Evolutionary conservation across 2,329 filamentous ascomycete genomes (phyloP).

Genomic region (Thelonectria olida): DNA sequence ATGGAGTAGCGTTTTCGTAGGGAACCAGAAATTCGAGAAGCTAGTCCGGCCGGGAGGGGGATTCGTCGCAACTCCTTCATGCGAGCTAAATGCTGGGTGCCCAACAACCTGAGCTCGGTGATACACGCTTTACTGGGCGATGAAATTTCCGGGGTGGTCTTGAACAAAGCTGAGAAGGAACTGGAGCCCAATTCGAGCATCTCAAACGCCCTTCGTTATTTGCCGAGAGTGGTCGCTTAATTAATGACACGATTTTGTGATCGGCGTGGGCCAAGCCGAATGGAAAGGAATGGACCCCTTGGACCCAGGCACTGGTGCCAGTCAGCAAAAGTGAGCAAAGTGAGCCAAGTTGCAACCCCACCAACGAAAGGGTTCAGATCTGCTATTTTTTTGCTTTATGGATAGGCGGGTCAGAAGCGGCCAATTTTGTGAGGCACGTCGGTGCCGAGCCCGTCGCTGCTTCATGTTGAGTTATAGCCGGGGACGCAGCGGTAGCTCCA

Average conservation of each 20-base stretch:
- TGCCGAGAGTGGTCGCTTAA: neutral
- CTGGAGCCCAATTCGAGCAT: slow-evolving; percentile 6
- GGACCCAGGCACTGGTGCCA: slow-evolving; percentile 7
- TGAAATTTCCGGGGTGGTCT: slow-evolving; percentile 11
- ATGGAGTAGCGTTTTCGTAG: neutral
- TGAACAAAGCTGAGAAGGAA: slow-evolving; percentile 5
- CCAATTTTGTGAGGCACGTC: slow-evolving; percentile 4
- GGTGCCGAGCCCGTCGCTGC: slow-evolving; percentile 3
- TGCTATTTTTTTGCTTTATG: neutral
- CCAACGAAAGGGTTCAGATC: slow-evolving; percentile 5
- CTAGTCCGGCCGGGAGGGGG: neutral
- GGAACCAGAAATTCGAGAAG: slow-evolving; percentile 16
- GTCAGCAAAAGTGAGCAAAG: too few relatives aligned
- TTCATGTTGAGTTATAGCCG: neutral
- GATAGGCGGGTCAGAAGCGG: neutral
- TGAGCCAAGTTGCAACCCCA: slow-evolving; percentile 21
- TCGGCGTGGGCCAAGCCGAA: slow-evolving; percentile 12
- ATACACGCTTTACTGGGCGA: slow-evolving; percentile 4
- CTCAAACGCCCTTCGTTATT: slow-evolving; percentile 6
- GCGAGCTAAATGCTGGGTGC: neutral
- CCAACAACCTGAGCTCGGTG: slow-evolving; percentile 8
- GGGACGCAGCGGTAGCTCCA: slow-evolving; percentile 3
- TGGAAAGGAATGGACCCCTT: slow-evolving; percentile 8
- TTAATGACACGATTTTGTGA: slow-evolving; percentile 19
- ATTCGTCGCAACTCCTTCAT: too few relatives aligned